Conservation (phyloP, 768 basidiomycete species). For the Tulasnella sp. region DNA sequence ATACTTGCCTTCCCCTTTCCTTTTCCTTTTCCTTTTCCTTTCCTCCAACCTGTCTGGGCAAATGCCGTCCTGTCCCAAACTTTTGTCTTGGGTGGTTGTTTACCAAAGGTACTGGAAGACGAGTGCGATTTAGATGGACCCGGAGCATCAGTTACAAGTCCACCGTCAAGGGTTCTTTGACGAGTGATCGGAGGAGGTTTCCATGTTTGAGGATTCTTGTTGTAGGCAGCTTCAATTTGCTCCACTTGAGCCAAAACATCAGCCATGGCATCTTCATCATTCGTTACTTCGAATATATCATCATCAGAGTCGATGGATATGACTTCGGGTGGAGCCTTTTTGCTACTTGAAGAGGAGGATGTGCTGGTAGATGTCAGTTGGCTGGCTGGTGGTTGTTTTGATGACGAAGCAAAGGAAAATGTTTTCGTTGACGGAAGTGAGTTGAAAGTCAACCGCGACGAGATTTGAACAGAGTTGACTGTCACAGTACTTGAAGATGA, state of each 20-base stretch:
- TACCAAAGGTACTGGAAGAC: constrained; percentile 30
- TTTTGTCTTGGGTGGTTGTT: constrained; percentile 55
- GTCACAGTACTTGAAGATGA: constrained; percentile 17
- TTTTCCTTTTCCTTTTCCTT: constrained; percentile 34
- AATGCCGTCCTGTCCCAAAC: constrained; percentile 84
- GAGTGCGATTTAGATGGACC: not conserved
- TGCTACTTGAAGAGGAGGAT: not conserved
- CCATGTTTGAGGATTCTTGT: not conserved
- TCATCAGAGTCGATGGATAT: constrained; percentile 33
- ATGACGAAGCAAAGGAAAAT: constrained; percentile 18
- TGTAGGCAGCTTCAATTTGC: constrained; percentile 7
- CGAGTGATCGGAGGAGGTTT: not conserved
- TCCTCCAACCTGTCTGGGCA: constrained; percentile 62
- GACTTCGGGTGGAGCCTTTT: not conserved
- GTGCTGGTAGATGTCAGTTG: constrained; percentile 21
- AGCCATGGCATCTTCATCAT: constrained; percentile 27
- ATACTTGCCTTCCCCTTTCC: constrained; percentile 38
- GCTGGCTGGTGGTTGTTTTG: constrained; percentile 18
- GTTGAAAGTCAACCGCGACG: too few species aligned
- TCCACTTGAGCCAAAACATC: constrained; percentile 8
- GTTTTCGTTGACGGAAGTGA: not conserved
- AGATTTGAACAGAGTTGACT: not conserved
- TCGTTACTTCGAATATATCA: constrained; percentile 29
- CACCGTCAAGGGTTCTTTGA: constrained; percentile 10
- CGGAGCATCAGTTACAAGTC: not conserved